Evolutionary conservation across 768 basidiomycete genomes (phyloP), one percentile per base, ranked within the genome.

Genomic region (Arthromyces matolae): DNA sequence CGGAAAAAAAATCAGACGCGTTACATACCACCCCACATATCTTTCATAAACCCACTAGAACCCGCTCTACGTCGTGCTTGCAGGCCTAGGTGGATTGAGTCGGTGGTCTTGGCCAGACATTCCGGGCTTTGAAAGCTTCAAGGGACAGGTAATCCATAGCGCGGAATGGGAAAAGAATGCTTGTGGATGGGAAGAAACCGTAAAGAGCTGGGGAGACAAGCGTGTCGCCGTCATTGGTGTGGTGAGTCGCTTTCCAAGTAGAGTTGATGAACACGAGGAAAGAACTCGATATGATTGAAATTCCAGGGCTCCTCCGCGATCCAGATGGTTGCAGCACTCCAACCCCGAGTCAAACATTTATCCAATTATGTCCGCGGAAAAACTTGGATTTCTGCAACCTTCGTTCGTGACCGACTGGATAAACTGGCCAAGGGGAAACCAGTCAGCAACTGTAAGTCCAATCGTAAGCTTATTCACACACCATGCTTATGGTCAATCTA

Each of bases 101-200:
- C 63, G 78, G 6, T 85, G 82, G 82, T 68, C 72, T 22, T 86
- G 83, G 85, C 86, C 85, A 2, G 74, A 81, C 35, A 83, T 86
- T 35, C 60, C 68, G 8, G 84, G 83, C 3, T 59, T 85, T 23
- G 63, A 78, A 13, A 66, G 61, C 7, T 87, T 81, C 63, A 65
- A 73, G 50, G 86, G 85, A 4, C 70, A 65, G 41, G 60, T 84
- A 12, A 63, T 83, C 1, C 86, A 89, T 54, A 80, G 79, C n/a
- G 85, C 83, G 0, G 59, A 74, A 1, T 85, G 83, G 79, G 73
- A 78, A 28, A 60, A 60, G 13, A 65, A 67, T 19, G 54, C 53
- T 10, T 54, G 56, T n/a, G 60, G 60, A 14, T 76, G 73, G 75
- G 60, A 72, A 55, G 73, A 73, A 9, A 73, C 68, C 13, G 71